These are phyloP conservation scores for Ophiosphaerella korrae DNA, from an alignment of 2,329 filamentous ascomycete species.

Conservation along the genomic window DNA sequence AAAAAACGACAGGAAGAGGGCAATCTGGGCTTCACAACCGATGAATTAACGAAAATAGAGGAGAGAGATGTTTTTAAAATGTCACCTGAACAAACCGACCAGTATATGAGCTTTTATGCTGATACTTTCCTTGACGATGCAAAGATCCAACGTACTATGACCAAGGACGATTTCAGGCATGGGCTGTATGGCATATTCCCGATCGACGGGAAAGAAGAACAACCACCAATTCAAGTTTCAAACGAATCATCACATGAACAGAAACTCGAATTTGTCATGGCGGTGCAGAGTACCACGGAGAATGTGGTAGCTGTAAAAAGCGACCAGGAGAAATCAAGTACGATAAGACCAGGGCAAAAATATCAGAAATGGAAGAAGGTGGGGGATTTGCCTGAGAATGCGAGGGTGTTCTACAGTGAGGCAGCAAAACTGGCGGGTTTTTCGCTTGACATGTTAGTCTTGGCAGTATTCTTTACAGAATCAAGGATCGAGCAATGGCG, in stretches of 20 bases:
- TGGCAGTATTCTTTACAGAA: conserved; percentile 58
- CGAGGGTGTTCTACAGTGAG: conserved; percentile 57
- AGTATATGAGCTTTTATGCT: conserved; percentile 79
- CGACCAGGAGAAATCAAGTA: conserved; percentile 35
- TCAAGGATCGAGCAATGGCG: conserved; percentile 33
- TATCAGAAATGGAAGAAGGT: conserved; percentile 57
- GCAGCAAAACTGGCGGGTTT: conserved; percentile 58
- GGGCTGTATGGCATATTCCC: conserved; percentile 53
- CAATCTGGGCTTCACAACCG: conserved; percentile 38
- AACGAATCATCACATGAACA: conserved; percentile 34
- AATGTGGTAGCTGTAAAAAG: conserved; percentile 43
- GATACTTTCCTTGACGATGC: conserved; percentile 63
- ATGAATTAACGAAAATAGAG: conserved; percentile 58
- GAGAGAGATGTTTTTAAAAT: conserved; percentile 68
- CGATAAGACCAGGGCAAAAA: conserved; percentile 53
- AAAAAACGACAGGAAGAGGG: conserved; percentile 9
- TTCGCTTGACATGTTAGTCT: conserved; percentile 56
- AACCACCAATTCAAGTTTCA: conserved; percentile 6
- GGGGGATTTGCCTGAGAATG: conserved; percentile 53
- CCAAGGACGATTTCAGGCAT: conserved; percentile 48
- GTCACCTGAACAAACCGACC: conserved; percentile 66
- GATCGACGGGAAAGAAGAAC: conserved; percentile 13
- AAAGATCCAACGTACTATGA: conserved; percentile 38
- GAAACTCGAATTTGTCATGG: conserved; percentile 47
- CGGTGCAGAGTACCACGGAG: conserved; percentile 51